These are phyloP conservation scores for Sugiyamaella xylanicola DNA, from an alignment of 1,139 yeast genomes.

Conservation along the genomic window DNA sequence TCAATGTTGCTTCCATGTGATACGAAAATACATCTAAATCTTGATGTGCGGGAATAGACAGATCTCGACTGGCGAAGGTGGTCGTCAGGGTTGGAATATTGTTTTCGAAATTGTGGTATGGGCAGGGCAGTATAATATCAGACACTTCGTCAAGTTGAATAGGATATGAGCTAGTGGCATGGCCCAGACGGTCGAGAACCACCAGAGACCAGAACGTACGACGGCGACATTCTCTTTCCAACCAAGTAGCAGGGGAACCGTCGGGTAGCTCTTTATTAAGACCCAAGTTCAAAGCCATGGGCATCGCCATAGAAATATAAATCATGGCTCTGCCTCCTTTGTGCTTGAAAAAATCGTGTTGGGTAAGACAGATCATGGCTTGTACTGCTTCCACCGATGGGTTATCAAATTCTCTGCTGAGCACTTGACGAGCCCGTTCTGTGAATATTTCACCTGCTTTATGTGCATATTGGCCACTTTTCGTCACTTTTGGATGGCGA, in stretches of 20 bases:
- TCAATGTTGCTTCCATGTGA: constrained; percentile 37
- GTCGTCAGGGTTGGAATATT: constrained; percentile 38
- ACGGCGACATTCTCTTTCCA: constrained; percentile 42
- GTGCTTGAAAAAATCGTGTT: constrained; percentile 43
- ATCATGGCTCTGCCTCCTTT: constrained; percentile 44
- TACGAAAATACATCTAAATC: constrained; percentile 36
- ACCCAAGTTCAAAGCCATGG: constrained; percentile 43
- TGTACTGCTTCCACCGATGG: constrained; percentile 44
- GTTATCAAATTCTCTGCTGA: constrained; percentile 40
- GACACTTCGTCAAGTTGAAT: constrained; percentile 32
- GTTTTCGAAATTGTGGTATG: constrained; percentile 37
- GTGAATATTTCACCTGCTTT: constrained; percentile 42
- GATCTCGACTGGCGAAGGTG: constrained; percentile 32
- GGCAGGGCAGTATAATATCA: constrained; percentile 41
- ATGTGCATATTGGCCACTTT: constrained; percentile 31
- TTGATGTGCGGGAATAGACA: constrained; percentile 26
- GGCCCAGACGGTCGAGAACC: constrained; percentile 43
- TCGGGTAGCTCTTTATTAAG: constrained; percentile 38
- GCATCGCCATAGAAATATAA: constrained; percentile 42
- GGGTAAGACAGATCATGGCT: constrained; percentile 41
- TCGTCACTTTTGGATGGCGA: constrained; percentile 37
- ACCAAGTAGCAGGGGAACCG: constrained; percentile 36
- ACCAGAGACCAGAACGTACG: constrained; percentile 45
- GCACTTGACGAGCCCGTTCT: constrained; percentile 36
- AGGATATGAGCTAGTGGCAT: constrained; percentile 41